Evolutionary conservation across 345 rosid species (phyloP), one percentile per base, ranked within the genome.

Genomic region (Pistacia integerrima): DNA sequence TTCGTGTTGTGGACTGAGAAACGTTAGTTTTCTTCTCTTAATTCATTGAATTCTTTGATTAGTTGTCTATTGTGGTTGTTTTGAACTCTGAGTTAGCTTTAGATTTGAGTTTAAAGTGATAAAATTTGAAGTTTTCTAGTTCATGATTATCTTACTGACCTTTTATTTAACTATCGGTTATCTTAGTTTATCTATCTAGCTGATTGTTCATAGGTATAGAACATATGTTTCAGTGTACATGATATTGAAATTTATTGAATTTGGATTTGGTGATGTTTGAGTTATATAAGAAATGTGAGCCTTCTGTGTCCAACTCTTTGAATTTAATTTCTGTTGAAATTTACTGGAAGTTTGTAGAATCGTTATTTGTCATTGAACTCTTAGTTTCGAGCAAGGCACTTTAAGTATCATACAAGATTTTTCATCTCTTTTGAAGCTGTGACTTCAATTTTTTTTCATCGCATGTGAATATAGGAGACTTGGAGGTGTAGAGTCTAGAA

Each of bases 71-170:
- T 44, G 51, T 1, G 48, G 4, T 48, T 9, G 5, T 1, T 33
- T 30, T 38, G 30, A 76, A 60, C 68, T 44, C 67, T 69, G 51
- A 12, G 51, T 76, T 59, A 5, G 30, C 10, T 36, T 64, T 17
- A 30, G 38, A 41, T 54, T 35, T n/a, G 64, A 74, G 30, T 64
- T 49, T 64, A 14, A 4, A 18, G 62, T 18, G 11, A 20, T 22
- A 58, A 17, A 18, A n/a, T 30, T 58, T n/a, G 30, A 18, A 58
- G 62, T 16, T 10, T 58, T 16, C 18, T 13, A 13, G 16, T 54
- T 14, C 20, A 54, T 13, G 57, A 13, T 8, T 41, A 8, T 41
- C 9, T 16, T 10, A 5, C 62, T 58, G 13, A 58, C 62, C 20
- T 18, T 20, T 58, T 5, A 41, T 41, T 5, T 41, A 41, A 25